phyloP scores from a whole-genome alignment of 2,329 filamentous ascomycete genomes.

The Westerdykella sp. region DNA sequence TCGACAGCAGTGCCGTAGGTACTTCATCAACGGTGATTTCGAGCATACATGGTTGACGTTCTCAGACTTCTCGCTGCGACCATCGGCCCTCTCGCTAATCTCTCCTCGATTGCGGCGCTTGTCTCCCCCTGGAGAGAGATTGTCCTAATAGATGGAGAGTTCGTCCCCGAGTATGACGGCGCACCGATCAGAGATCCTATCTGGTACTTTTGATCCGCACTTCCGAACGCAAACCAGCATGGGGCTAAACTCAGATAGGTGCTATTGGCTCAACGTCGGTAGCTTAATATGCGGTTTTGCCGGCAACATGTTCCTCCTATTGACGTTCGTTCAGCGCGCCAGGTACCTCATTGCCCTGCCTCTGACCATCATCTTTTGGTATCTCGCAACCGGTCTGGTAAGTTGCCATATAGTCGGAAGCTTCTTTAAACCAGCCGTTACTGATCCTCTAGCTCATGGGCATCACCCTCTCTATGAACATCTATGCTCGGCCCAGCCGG shows the following conservation, averaged over 20 bases:
- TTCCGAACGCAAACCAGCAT: background rate
- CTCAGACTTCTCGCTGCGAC: constrained; percentile 66
- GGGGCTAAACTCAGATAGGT: constrained; percentile 42
- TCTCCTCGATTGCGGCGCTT: constrained; percentile 82
- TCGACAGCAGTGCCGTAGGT: constrained; percentile 30
- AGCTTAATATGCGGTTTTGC: constrained; percentile 70
- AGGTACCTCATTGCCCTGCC: constrained; percentile 78
- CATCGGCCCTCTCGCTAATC: constrained; percentile 77
- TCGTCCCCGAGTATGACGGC: constrained; percentile 48
- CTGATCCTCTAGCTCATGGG: constrained; percentile 51
- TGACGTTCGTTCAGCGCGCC: constrained; percentile 78
- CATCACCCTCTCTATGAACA: constrained; percentile 59
- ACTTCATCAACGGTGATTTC: background rate
- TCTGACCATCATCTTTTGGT: constrained; percentile 76
- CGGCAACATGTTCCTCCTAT: constrained; percentile 73
- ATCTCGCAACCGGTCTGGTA: constrained; percentile 54
- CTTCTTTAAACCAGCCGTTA: background rate
- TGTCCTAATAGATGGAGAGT: constrained; percentile 43
- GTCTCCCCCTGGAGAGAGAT: constrained; percentile 70
- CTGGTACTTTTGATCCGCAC: constrained; percentile 49
- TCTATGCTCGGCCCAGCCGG: constrained; percentile 49
- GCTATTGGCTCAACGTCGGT: constrained; percentile 67
- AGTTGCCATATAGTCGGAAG: constrained; percentile 16
- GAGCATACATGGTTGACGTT: background rate
- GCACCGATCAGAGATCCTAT: constrained; percentile 59